phyloP scores from a whole-genome alignment of 345 rosid species.

The Gossypium bickii region DNA sequence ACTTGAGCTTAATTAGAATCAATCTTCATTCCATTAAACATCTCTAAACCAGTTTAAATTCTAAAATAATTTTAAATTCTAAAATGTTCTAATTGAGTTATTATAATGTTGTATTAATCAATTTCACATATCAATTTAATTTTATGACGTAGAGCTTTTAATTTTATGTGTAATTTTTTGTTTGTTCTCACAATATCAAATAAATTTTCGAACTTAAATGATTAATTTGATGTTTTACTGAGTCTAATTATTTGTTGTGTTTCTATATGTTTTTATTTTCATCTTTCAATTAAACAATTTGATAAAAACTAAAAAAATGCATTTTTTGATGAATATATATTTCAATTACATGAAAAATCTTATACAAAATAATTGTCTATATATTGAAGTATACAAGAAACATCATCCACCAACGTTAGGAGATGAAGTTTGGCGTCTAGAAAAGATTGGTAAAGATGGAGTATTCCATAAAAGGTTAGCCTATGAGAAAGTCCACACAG shows the following conservation, averaged over 20 bases:
- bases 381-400: conserved; percentile 74
- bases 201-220: too few relatives aligned
- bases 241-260: not conserved
- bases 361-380: not conserved
- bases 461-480: conserved; percentile 73
- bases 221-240: rapidly evolving
- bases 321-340: not conserved
- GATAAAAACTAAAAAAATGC: not conserved
- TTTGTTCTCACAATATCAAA: too few relatives aligned
- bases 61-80: too few relatives aligned
- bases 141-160: too few relatives aligned
- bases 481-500: conserved; percentile 36
- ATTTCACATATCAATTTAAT: too few relatives aligned
- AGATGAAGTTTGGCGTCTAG: conserved; percentile 37
- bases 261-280: too few relatives aligned
- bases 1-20: not conserved
- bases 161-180: too few relatives aligned
- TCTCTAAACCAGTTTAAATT: too few relatives aligned
- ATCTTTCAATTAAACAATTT: not conserved
- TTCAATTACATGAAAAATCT: not conserved
- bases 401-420: conserved; percentile 75
- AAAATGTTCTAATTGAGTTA: too few relatives aligned
- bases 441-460: conserved; percentile 80
- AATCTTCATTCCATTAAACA: not conserved
- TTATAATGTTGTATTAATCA: too few relatives aligned